Conservation (phyloP, 139 green algal genomes). For the Tetratostichococcus sp. region DNA sequence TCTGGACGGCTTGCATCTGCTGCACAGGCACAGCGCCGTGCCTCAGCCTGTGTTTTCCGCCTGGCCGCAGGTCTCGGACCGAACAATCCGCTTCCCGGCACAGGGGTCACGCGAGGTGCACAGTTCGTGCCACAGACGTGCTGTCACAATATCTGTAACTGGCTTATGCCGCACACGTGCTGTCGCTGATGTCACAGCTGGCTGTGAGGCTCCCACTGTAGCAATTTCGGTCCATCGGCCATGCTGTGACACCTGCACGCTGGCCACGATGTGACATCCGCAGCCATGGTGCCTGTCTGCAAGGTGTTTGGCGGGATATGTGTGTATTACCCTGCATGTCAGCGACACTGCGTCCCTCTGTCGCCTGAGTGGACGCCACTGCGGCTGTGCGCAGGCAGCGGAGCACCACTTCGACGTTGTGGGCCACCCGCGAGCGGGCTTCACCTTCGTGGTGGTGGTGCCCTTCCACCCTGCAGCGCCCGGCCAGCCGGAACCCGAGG, state of each 20-base stretch:
- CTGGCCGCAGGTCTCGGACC: slow-evolving; percentile 63
- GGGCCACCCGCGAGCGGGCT: slow-evolving; percentile 63
- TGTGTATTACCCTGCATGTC: too few species aligned
- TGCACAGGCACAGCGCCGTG: too few species aligned
- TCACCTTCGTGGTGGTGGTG: slow-evolving; percentile 62
- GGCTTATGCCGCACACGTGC: background rate
- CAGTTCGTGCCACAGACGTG: background rate
- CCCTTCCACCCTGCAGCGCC: slow-evolving; percentile 58
- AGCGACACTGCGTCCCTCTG: too few species aligned
- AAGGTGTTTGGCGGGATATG: too few species aligned
- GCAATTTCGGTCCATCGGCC: too few species aligned
- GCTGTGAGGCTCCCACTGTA: too few species aligned
- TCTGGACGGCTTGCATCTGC: too few species aligned
- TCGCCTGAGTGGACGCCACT: too few species aligned
- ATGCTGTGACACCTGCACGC: too few species aligned
- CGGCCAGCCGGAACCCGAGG: slow-evolving; percentile 20
- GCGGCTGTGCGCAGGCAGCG: slow-evolving; percentile 7
- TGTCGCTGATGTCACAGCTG: background rate
- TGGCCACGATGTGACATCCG: background rate
- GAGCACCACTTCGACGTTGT: slow-evolving; percentile 75
- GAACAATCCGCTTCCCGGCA: slow-evolving; percentile 40
- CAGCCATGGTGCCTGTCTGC: background rate
- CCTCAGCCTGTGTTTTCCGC: slow-evolving; percentile 29
- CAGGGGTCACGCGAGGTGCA: background rate
- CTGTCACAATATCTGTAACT: background rate